phyloP scores from a whole-genome alignment of 345 rosid species.

The Eucalyptus paniculata region DNA sequence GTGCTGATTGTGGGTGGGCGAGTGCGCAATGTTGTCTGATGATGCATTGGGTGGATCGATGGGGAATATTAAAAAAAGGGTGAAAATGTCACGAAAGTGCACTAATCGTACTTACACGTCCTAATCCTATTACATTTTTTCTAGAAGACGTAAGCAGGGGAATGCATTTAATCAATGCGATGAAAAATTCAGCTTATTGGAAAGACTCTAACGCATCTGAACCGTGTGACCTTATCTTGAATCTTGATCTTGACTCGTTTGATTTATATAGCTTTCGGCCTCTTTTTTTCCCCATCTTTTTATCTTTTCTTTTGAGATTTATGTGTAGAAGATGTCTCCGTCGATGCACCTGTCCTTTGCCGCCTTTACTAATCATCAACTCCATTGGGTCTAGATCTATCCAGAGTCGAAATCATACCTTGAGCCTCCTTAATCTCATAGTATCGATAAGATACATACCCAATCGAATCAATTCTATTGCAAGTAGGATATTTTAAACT shows the following conservation, averaged over 20 bases:
- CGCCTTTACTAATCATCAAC: no score
- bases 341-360: neutral
- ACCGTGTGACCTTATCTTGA: neutral
- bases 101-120: neutral
- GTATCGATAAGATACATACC: neutral
- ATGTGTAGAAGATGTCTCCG: neutral
- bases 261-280: neutral
- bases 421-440: neutral
- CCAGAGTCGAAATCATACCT: neutral
- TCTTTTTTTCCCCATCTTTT: neutral
- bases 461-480: neutral
- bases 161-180: neutral
- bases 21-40: neutral
- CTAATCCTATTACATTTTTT: neutral
- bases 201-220: neutral
- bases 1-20: neutral
- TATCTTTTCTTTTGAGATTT: neutral
- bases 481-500: neutral
- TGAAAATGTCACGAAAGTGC: neutral
- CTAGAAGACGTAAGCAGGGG: neutral
- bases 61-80: neutral
- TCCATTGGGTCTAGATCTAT: neutral
- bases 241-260: neutral
- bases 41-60: neutral
- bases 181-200: neutral